Evolutionary conservation across 2,329 filamentous ascomycete genomes (phyloP), one percentile per base, ranked within the genome.

Genomic region (Aspergillus intermedius): DNA sequence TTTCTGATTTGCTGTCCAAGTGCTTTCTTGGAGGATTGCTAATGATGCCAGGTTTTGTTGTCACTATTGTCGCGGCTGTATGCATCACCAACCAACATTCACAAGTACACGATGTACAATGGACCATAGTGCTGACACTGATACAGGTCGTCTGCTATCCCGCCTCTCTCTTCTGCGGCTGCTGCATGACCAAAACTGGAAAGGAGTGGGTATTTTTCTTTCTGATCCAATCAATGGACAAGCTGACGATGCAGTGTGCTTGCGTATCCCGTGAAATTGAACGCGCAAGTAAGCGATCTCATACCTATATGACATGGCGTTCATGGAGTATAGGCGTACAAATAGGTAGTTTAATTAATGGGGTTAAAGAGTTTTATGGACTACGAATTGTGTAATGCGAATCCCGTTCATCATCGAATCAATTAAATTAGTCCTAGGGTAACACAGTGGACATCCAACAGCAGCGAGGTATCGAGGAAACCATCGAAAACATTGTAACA

Each of bases 101-200:
- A 19, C 17, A 19, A 19, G 17, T 28, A 22, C 23, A 13, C 30
- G 13, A 25, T 8, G 23, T 25, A 7, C 8, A 9, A 25, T 25
- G 23, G 8, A 25, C 23, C 2, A 25, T 25, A 7, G 21, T 22
- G 21, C 23, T 25, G 23, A 25, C 23, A 25, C n/a, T 6, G 5
- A 45, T 46, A 35, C 47, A 78, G 76, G 62, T 79, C 12, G 54
- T 80, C 28, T 80, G 77, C 53, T 81, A 76, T 71, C 78, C 78
- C 2, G 76, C 74, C 4, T 74, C 76, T 0, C 62, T 81, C 19
- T 70, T 81, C 43, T 80, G 77, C 62, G 76, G 78, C n/a, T 80
- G 78, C 57, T 78, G 76, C 55, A 70, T 72, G 37, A 79, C 77
- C 2, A 70, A 80, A 57, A 69, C 67, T 0, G 78, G 78, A 21